phyloP scores from a whole-genome alignment of 106 monocot species.

The Ottelia alismoides region DNA sequence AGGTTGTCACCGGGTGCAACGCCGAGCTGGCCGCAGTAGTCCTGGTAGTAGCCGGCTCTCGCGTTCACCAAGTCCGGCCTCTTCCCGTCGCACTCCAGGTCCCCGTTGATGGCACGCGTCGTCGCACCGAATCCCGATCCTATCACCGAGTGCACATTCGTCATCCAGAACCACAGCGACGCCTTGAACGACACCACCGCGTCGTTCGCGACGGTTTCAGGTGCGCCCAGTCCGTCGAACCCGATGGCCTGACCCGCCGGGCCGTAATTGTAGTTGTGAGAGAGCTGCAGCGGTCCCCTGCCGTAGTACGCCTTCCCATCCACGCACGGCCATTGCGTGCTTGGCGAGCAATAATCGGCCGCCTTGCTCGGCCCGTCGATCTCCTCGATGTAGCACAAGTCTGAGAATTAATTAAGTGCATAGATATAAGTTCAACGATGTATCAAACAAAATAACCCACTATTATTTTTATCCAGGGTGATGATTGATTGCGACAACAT shows the following conservation, averaged over 20 bases:
- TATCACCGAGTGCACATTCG: slow-evolving; percentile 18
- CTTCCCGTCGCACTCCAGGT: slow-evolving; percentile 32
- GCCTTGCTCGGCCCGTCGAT: slow-evolving; percentile 19
- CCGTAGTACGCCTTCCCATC: slow-evolving; percentile 39
- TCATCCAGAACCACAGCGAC: slow-evolving; percentile 52
- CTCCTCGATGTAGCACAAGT: slow-evolving; percentile 44
- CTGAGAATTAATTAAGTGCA: slow-evolving; percentile 5
- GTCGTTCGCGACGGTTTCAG: slow-evolving; percentile 33
- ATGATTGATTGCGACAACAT: neutral
- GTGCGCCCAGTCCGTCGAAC: slow-evolving; percentile 35
- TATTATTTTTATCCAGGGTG: neutral
- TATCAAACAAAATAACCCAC: neutral
- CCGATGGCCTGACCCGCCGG: slow-evolving; percentile 41
- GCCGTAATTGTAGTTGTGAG: slow-evolving; percentile 71
- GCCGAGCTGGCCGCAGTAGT: slow-evolving; percentile 37
- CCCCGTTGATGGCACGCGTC: slow-evolving; percentile 38
- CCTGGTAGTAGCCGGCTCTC: slow-evolving; percentile 30
- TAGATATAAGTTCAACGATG: neutral
- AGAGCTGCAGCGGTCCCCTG: slow-evolving; percentile 49
- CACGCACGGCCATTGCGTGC: slow-evolving; percentile 31
- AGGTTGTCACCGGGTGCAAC: slow-evolving; percentile 48
- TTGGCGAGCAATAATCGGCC: slow-evolving; percentile 39
- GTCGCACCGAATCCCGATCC: slow-evolving; percentile 50
- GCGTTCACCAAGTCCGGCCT: slow-evolving; percentile 5
- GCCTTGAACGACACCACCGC: slow-evolving; percentile 31